phyloP scores from a whole-genome alignment of 768 basidiomycete genomes.

The Hysterangium stoloniferum region DNA sequence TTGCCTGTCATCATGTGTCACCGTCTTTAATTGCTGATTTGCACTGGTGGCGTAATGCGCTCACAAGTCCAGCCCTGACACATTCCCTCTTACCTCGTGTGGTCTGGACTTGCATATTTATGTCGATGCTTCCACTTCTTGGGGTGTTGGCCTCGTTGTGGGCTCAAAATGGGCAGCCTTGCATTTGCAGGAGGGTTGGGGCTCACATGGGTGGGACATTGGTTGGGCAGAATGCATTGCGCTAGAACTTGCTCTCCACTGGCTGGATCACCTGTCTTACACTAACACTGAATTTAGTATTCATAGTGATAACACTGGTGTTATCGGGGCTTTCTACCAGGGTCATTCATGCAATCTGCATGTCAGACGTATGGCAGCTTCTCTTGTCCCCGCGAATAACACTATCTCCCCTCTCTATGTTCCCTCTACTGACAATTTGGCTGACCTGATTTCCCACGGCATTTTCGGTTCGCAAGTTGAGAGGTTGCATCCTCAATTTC shows the following conservation, averaged over 20 bases:
- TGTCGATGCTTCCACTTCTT: neutral
- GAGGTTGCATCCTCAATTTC: neutral
- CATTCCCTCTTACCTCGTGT: neutral
- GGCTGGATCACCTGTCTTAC: neutral
- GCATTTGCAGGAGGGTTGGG: constrained; percentile 6
- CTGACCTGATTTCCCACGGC: constrained; percentile 9
- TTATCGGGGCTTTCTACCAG: constrained; percentile 3
- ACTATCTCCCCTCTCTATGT: constrained; percentile 1
- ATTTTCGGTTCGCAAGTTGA: neutral
- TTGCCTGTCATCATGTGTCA: neutral
- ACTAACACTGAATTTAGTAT: neutral
- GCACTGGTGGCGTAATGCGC: neutral
- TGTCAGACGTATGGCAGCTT: neutral
- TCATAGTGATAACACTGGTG: constrained; percentile 12
- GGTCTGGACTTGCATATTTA: neutral
- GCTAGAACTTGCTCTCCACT: constrained; percentile 1
- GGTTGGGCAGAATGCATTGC: constrained; percentile 12
- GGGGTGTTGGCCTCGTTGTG: constrained; percentile 5
- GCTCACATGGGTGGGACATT: constrained; percentile 5
- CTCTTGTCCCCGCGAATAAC: neutral
- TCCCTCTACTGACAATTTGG: constrained; percentile 7
- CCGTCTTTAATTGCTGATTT: neutral
- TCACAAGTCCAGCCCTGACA: neutral
- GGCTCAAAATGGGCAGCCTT: constrained; percentile 5
- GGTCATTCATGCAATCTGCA: neutral